A percentile compares a stretch with the other conserved stretches of the same genome.
Evolutionary conservation across 305 asterid species (phyloP).

Genomic region (Rubia tinctorum): DNA sequence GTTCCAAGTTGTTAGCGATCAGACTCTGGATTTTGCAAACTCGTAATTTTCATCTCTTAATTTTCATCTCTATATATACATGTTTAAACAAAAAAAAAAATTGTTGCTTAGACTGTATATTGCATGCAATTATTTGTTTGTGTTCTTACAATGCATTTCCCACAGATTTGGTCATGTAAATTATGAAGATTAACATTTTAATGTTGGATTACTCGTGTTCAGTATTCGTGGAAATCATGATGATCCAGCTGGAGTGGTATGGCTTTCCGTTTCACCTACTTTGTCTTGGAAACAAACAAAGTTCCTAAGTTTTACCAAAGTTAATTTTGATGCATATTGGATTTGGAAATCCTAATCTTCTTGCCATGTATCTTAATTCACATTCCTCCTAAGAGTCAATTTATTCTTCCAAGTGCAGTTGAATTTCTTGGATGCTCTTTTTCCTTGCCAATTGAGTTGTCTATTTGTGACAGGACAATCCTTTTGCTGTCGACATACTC

Average conservation of each 20-base stretch:
- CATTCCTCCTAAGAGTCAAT: background rate
- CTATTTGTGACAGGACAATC: conserved; percentile 74
- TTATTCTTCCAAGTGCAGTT: background rate
- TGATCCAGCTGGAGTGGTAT: conserved; percentile 99
- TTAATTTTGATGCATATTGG: background rate
- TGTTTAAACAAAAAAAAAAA: no score
- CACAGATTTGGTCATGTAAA: conserved; percentile 94
- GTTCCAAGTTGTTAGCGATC: conserved; percentile 98
- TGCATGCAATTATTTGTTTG: background rate
- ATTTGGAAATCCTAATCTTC: background rate
- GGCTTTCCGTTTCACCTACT: conserved; percentile 23
- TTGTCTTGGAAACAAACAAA: background rate
- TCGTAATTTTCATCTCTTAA: no score
- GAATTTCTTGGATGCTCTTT: conserved; percentile 16
- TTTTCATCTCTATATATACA: background rate
- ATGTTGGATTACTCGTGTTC: conserved; percentile 97
- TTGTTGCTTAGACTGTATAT: background rate
- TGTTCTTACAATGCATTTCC: background rate
- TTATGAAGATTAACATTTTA: conserved; percentile 98
- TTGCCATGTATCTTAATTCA: background rate
- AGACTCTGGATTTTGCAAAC: conserved; percentile 90
- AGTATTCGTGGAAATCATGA: conserved; percentile 99
- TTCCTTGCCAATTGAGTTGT: conserved; percentile 22
- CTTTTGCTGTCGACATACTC: conserved; percentile 97
- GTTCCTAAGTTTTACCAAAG: background rate